phyloP scores from a whole-genome alignment of 805 yeast genomes.

The Metschnikowia kofuensis region DNA sequence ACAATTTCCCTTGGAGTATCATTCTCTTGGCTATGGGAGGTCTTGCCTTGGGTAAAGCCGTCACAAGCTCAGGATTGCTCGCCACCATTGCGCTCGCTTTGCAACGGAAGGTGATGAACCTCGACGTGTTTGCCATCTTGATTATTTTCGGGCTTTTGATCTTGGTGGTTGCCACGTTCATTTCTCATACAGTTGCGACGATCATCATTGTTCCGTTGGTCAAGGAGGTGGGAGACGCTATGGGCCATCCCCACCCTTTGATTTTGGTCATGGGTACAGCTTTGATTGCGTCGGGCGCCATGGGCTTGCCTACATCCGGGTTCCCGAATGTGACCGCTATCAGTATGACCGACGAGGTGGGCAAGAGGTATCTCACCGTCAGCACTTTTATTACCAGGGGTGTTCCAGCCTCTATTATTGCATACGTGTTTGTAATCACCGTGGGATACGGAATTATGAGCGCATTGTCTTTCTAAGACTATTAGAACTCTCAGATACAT shows the following conservation, averaged over 20 bases:
- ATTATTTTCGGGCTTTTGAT: conserved; percentile 55
- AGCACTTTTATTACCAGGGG: conserved; percentile 42
- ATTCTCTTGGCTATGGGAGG: conserved; percentile 98
- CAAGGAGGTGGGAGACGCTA: conserved; percentile 36
- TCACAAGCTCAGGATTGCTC: conserved; percentile 83
- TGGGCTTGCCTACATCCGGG: conserved; percentile 46
- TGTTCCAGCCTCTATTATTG: conserved; percentile 39
- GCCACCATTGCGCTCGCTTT: conserved; percentile 72
- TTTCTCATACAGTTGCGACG: conserved; percentile 45
- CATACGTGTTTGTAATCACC: conserved; percentile 33
- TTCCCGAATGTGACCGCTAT: conserved; percentile 46
- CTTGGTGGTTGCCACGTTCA: conserved; percentile 42
- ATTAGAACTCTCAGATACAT: background rate
- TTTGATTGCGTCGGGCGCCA: conserved; percentile 41
- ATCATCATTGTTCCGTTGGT: conserved; percentile 42
- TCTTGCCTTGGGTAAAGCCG: conserved; percentile 91
- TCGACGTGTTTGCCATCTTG: conserved; percentile 70
- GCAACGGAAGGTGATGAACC: conserved; percentile 60
- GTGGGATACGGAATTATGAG: conserved; percentile 42
- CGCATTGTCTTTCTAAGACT: conserved; percentile 9
- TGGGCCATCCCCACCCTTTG: conserved; percentile 37
- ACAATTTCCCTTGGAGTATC: conserved; percentile 95
- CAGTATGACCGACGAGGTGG: conserved; percentile 42
- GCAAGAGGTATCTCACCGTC: conserved; percentile 39
- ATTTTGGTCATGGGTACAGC: conserved; percentile 42